A percentile compares a stretch with the other conserved stretches of the same genome.
Conservation (phyloP, 768 basidiomycete genomes). For the Pleurotus salmoneostramineus region DNA sequence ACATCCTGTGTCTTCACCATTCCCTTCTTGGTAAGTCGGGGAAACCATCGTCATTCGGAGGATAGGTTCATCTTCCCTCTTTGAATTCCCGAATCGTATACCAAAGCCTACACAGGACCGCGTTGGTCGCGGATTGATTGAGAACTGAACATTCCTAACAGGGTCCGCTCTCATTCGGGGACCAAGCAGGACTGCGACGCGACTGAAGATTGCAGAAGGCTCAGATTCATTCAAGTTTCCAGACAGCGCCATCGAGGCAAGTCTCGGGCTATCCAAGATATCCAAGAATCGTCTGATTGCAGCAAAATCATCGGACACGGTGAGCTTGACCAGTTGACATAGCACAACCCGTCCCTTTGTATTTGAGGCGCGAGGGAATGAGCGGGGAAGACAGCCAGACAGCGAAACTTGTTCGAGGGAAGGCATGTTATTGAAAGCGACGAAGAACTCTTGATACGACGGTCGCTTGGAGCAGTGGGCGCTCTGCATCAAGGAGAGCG, state of each 20-base stretch:
- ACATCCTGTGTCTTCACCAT: background rate
- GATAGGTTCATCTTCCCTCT: background rate
- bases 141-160: background rate
- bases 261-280: background rate
- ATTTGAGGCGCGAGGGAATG: background rate
- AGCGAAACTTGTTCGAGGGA: background rate
- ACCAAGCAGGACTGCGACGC: background rate
- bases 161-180: background rate
- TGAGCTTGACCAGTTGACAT: background rate
- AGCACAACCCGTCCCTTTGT: background rate
- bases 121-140: background rate
- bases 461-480: background rate
- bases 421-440: background rate
- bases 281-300: background rate
- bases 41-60: background rate
- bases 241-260: background rate
- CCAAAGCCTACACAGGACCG: background rate
- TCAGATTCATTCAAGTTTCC: background rate
- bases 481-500: background rate
- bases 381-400: background rate
- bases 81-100: background rate
- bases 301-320: background rate
- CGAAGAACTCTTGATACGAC: background rate
- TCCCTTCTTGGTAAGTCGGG: background rate
- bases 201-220: background rate